Percentiles rank a stretch among this genome's conserved stretches.
Conservation (phyloP, 352 stramenopile genomes). For the Phytophthora meadii region DNA sequence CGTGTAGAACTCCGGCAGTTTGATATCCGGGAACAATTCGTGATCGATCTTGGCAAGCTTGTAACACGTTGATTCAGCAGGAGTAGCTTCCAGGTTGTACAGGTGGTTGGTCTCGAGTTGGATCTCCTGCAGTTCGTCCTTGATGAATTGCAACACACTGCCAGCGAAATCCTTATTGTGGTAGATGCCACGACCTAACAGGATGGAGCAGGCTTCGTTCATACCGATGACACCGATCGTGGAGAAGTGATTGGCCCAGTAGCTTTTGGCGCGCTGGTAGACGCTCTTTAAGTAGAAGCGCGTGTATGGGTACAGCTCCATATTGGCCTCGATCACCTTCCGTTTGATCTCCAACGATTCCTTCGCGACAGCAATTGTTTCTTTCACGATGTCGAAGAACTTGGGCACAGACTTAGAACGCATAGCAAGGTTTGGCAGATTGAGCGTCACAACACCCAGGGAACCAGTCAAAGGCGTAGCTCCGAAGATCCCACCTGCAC, state of each 20-base stretch:
- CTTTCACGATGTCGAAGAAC: conserved; percentile 35
- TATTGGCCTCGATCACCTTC: conserved; percentile 35
- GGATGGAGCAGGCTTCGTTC: conserved; percentile 36
- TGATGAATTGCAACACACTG: conserved; percentile 37
- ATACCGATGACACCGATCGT: conserved; percentile 42
- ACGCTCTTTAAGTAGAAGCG: conserved; percentile 41
- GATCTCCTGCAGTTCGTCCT: conserved; percentile 37
- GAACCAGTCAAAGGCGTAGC: conserved; percentile 36
- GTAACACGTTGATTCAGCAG: conserved; percentile 42
- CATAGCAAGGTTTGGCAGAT: conserved; percentile 35
- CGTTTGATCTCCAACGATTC: conserved; percentile 41
- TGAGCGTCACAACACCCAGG: conserved; percentile 42
- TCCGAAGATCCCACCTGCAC: conserved; percentile 38
- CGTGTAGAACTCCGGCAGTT: conserved; percentile 39
- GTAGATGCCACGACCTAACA: conserved; percentile 37
- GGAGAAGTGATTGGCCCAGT: conserved; percentile 46
- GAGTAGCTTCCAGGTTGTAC: conserved; percentile 43
- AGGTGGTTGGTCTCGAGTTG: conserved; percentile 41
- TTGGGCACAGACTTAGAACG: conserved; percentile 30
- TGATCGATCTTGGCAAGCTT: conserved; percentile 39
- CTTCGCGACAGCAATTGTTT: conserved; percentile 35
- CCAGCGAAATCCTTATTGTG: conserved; percentile 42
- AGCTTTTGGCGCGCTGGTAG: conserved; percentile 32
- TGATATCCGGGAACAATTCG: conserved; percentile 29
- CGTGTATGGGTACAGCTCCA: conserved; percentile 43